A percentile compares a stretch with the other conserved stretches of the same genome.
These are phyloP conservation scores for Psilocybe sp. DNA, from an alignment of 768 basidiomycete genomes.

Conservation along the genomic window DNA sequence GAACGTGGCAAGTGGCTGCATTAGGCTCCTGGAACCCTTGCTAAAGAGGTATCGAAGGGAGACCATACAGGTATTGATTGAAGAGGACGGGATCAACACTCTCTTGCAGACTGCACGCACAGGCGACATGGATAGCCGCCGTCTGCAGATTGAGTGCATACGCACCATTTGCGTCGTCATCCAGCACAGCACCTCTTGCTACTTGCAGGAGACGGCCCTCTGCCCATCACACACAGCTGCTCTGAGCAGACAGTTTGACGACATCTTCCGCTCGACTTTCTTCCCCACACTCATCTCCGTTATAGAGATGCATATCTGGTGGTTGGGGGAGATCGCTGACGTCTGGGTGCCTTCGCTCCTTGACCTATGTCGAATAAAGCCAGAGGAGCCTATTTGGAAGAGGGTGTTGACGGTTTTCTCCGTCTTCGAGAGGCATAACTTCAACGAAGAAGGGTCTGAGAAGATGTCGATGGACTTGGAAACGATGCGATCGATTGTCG, in stretches of 20 bases:
- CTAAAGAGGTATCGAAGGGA: slow-evolving; percentile 22
- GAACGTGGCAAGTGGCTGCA: slow-evolving; percentile 29
- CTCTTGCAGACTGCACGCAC: slow-evolving; percentile 30
- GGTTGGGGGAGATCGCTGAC: slow-evolving; percentile 34
- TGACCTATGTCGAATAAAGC: slow-evolving; percentile 28
- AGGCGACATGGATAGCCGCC: slow-evolving; percentile 32
- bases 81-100: slow-evolving; percentile 30
- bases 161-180: slow-evolving; percentile 35
- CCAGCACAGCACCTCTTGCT: slow-evolving; percentile 20
- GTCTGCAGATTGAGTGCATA: slow-evolving; percentile 37
- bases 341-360: slow-evolving; percentile 36
- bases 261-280: slow-evolving; percentile 35
- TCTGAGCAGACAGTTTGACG: slow-evolving; percentile 18
- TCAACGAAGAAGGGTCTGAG: slow-evolving; percentile 16
- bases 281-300: slow-evolving; percentile 31
- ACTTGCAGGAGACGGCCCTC: slow-evolving; percentile 1
- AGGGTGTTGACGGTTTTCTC: slow-evolving; percentile 27
- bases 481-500: slow-evolving; percentile 6
- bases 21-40: slow-evolving; percentile 32
- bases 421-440: slow-evolving; percentile 20
- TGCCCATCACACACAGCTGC: slow-evolving; percentile 10
- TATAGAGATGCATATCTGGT: slow-evolving; percentile 31
- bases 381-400: slow-evolving; percentile 29
- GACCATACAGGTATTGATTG: slow-evolving; percentile 27
- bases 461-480: slow-evolving; percentile 10